Evolutionary conservation across 148 eudicot species (phyloP), one percentile per base, ranked within the genome.

Genomic region (Rhododendron molle): DNA sequence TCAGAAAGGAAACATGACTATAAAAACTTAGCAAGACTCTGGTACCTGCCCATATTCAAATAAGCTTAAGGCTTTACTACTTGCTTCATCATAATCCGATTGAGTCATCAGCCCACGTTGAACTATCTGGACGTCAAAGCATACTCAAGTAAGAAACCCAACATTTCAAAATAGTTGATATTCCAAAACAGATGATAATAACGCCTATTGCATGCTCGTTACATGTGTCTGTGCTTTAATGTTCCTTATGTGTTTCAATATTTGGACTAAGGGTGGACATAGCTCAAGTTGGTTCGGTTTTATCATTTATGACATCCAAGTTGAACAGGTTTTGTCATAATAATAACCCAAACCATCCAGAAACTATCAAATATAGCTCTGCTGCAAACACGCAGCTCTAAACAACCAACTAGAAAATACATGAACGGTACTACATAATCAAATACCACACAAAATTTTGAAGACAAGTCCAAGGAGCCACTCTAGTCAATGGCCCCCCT

Each of bases 41-140:
- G 60, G 21, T 85, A 95, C 99, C 98, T 97, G 98, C 86, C 98
- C 99, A 88, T 92, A 95, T 86, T 97, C 94, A 69, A 97, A 94
- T 76, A 97, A 88, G 84, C 91, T 92, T 89, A 95, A 87, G 65
- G 98, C 98, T 88, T 93, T 95, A 54, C 78, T 88, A 86, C 98
- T 95, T 52, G 90, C 98, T 92, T 93, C 98, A 83, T 92, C 93
- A 88, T 91, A 94, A 87, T 95, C 99, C 78, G 89, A 91, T 90
- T 94, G 89, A 79, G 94, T 91, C 99, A 97, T 97, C 84, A 97
- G 86, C 67, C 98, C 98, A 47, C 87, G 90, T 60, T 92, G 85
- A 83, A 97, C 81, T 85, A 97, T 97, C 99, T 95, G 92, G 86
- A 91, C 86, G 6, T 12, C 40, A 88, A n/a, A 80, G 32, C 60